These are phyloP conservation scores for Claviceps capensis DNA, from an alignment of 2,329 filamentous ascomycete species.

Conservation along the genomic window DNA sequence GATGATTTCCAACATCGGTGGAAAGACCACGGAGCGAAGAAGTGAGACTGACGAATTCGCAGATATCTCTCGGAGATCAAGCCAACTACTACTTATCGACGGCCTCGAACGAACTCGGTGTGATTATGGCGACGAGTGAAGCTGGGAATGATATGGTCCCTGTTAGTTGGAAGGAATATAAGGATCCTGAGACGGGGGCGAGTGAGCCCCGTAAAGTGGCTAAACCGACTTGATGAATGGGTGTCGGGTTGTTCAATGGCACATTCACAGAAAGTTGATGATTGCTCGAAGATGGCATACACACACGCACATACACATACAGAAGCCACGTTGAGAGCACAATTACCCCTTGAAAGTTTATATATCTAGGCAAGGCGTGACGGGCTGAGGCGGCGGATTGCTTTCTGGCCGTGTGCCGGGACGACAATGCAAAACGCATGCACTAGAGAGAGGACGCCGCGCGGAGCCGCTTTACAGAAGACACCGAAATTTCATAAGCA, in stretches of 20 bases:
- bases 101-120: constrained; percentile 78
- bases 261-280: background rate
- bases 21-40: background rate
- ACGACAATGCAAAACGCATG: background rate
- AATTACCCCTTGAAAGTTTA: background rate
- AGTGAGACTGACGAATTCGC: background rate
- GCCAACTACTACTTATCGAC: constrained; percentile 92
- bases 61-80: constrained; percentile 87
- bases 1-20: no score
- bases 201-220: constrained; percentile 83
- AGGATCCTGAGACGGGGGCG: constrained; percentile 63
- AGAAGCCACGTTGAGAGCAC: background rate
- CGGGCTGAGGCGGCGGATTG: background rate
- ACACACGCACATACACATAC: background rate
- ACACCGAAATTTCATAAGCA: background rate
- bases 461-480: background rate
- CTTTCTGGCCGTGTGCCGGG: background rate
- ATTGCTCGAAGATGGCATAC: background rate
- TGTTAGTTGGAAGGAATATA: constrained; percentile 89
- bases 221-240: constrained; percentile 58
- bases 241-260: background rate
- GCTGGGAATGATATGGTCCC: constrained; percentile 84
- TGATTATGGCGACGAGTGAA: constrained; percentile 85
- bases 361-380: background rate
- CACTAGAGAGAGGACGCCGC: no score